Conservation (phyloP, 1,284 basidiomycete species). For the Moniliophthora roreri region DNA sequence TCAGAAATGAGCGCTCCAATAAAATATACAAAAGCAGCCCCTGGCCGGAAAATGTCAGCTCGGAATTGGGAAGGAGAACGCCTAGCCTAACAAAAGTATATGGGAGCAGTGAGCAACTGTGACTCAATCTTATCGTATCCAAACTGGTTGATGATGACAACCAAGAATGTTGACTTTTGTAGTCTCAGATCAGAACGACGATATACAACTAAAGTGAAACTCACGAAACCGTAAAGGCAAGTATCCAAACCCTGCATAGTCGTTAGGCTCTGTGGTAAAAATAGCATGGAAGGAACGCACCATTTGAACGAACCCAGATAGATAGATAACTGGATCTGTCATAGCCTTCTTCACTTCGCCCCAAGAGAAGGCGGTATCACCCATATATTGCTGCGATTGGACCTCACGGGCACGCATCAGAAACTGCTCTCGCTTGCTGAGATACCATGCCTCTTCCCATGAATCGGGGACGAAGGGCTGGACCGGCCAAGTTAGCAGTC, state of each 20-base stretch:
- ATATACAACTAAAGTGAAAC: neutral
- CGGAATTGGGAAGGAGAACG: neutral
- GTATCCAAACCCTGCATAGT: neutral
- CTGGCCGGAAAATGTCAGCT: neutral
- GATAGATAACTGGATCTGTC: conserved; percentile 1
- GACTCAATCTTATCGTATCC: neutral
- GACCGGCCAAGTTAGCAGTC: neutral
- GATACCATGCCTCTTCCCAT: conserved; percentile 1
- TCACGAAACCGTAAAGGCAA: neutral
- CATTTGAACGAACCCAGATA: conserved; percentile 2
- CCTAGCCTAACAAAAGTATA: neutral
- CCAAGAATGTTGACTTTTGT: neutral
- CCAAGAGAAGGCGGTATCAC: conserved; percentile 2
- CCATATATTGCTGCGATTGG: conserved; percentile 1
- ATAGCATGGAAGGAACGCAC: neutral
- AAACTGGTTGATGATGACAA: conserved; percentile 1
- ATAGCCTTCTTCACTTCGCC: neutral
- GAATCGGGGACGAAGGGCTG: conserved; percentile 2
- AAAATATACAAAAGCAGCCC: conserved; percentile 2
- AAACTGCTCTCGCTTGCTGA: neutral
- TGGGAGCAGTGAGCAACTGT: conserved; percentile 1
- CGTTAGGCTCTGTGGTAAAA: neutral
- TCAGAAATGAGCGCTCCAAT: conserved; percentile 3
- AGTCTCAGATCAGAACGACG: neutral
- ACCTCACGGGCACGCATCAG: conserved; percentile 1